Evolutionary conservation across 169 alveolate species (phyloP), one percentile per base, ranked within the genome.

Genomic region (Plasmodium inui): DNA sequence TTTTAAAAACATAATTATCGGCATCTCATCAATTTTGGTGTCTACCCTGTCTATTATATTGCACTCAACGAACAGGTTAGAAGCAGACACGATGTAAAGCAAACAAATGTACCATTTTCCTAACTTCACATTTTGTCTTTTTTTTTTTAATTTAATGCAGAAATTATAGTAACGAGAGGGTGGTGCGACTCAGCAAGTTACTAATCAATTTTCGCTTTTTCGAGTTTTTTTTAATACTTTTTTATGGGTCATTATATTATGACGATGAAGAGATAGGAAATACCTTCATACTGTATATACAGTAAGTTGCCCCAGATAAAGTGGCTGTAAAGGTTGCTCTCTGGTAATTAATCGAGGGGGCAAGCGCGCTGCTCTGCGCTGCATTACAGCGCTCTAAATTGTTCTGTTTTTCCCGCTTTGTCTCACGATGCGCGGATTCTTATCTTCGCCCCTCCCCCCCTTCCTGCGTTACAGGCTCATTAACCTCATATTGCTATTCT

Each of bases 1-100:
- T 88, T 88, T 88, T 79, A 88, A 88, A 88, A 88, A 88, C 73
- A 88, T 88, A 78, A 88, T 88, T 88, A 70, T 88, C n/a, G 94
- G 94, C 5, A 88, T 88, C 67, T 88, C 94, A 37, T 76, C 94
- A 78, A 88, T 88, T 88, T 79, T 88, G 61, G 88, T 78, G 80
- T 88, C 94, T 19, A 90, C 94, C 46, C 82, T 88, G 71, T 88
- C 83, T 19, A 88, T 88, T 44, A 88, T 88, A 79, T 78, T 88
- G 70, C 89, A 79, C 57, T 88, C 94, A 17, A 80, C 90, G 44
- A 88, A 88, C 37, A 70, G 94, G 94, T 88, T 22, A 57, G 72
- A 88, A 14, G 28, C 17, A n/a, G 30, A 53, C 78, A 17, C 37
- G 67, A 28, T 39, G 71, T 17, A 53, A 22, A 22, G 46, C 71